Evolutionary conservation across 768 basidiomycete species (phyloP).

Genomic region (Tulasnella sp.): DNA sequence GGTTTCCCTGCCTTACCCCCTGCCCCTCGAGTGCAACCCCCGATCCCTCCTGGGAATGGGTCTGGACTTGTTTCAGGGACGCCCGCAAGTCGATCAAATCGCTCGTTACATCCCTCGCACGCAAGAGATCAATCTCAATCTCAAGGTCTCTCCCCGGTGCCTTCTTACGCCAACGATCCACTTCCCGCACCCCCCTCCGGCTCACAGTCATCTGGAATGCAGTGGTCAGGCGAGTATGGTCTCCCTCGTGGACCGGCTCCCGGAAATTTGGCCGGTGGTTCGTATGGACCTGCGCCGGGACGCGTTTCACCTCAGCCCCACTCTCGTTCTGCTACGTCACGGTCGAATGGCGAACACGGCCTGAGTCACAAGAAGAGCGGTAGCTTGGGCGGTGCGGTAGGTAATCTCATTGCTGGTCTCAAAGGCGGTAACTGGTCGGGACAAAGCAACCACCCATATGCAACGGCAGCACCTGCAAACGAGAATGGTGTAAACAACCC

Average conservation of each 20-base stretch:
- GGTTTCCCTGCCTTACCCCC: conserved; percentile 58
- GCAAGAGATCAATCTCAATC: conserved; percentile 43
- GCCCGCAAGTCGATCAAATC: conserved; percentile 18
- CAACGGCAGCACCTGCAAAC: neutral
- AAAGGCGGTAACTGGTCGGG: conserved; percentile 6
- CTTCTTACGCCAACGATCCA: conserved; percentile 28
- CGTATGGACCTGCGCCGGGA: conserved; percentile 20
- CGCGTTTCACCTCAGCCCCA: conserved; percentile 18
- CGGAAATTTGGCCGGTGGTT: conserved; percentile 28
- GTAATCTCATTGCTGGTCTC: conserved; percentile 10
- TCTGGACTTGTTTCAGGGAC: conserved; percentile 29
- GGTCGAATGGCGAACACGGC: neutral
- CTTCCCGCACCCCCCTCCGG: conserved; percentile 29
- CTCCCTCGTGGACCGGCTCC: conserved; percentile 52
- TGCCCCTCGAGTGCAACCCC: conserved; percentile 54
- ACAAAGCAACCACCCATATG: conserved; percentile 9
- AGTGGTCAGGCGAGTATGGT: conserved; percentile 30
- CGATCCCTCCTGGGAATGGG: conserved; percentile 31
- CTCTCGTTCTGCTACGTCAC: conserved; percentile 1
- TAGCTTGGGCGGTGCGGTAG: neutral
- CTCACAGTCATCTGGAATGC: conserved; percentile 4
- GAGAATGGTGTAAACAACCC: neutral
- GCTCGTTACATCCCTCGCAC: conserved; percentile 26
- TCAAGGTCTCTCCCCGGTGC: conserved; percentile 36
- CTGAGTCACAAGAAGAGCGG: conserved; percentile 9